Base-by-base conservation (phyloP, 768 basidiomycete species). In the Leccinum rimulosum region DNA sequence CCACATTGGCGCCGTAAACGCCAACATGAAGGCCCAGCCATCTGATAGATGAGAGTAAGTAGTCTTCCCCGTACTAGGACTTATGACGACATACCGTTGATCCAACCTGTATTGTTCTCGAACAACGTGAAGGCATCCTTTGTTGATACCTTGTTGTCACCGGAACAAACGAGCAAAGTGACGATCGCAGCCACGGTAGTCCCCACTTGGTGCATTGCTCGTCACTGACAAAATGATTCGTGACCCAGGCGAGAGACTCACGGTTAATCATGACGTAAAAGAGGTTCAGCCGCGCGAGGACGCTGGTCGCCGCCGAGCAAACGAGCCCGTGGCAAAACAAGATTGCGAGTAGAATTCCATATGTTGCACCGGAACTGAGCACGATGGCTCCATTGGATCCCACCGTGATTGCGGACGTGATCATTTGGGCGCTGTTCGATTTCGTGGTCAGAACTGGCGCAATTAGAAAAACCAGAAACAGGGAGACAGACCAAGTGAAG, bases 1-100 rank as follows among this genome's bases (percentile, higher is more conserved):
- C 88, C 88, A 89, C 88, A 89, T 89, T 0, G 87, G 85, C 1
- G 88, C 77, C 0, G 87, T 88, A 66, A 90, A 89, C 0, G 88
- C 79, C 49, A 89, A 68, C 61, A 89, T 75, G 69, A 89, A 89
- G 1, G 87, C 86, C 87, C 87, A 89, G 14, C 84, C 85, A 70
- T 79, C 88, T 89, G 64, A n/a, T 36, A 2, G 31, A 56, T 58
- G 28, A 60, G n/a, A 58, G 27, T 31, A 14, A 40, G 14, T 8
- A 9, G 54, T 9, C 10, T n/a, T 22, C 15, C 17, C 48, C 15
- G 22, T 36, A 7, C 12, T 5, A 38, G 36, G 25, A 50, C 14
- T 4, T 15, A 15, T 12, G 48, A 27, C 4, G 22, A 54, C 81
- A 63, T 67, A 88, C 88, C 76, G 59, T 82, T 82, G 4, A 73